These are phyloP conservation scores for Apostasia ramifera DNA, from an alignment of 106 monocot genomes.

Conservation along the genomic window DNA sequence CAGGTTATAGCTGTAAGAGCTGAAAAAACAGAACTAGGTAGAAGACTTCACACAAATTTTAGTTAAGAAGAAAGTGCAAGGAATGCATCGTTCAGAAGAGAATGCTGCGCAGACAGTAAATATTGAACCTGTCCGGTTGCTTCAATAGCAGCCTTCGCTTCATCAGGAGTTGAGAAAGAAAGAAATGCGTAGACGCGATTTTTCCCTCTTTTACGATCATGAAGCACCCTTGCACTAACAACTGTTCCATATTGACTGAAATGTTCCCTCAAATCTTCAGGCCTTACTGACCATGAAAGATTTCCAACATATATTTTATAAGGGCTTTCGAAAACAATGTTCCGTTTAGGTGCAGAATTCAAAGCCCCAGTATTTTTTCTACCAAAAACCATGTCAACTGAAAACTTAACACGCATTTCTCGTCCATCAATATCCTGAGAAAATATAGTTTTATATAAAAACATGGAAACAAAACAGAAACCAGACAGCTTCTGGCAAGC, in stretches of 20 bases:
- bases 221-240: constrained; percentile 61
- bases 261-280: constrained; percentile 63
- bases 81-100: background rate
- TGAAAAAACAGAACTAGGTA: background rate
- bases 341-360: constrained; percentile 45
- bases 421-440: constrained; percentile 67
- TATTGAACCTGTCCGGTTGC: constrained; percentile 44
- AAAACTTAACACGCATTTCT: constrained; percentile 75
- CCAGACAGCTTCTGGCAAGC: no score
- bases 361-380: constrained; percentile 35
- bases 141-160: constrained; percentile 41
- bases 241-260: constrained; percentile 79
- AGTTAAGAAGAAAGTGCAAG: background rate
- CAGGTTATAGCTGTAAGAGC: background rate
- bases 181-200: constrained; percentile 78
- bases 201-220: constrained; percentile 63
- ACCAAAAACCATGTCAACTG: constrained; percentile 50
- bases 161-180: constrained; percentile 58
- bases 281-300: constrained; percentile 59
- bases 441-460: background rate
- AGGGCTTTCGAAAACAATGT: constrained; percentile 63
- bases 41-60: background rate
- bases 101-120: background rate
- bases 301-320: constrained; percentile 80
- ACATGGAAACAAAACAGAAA: no score